Evolutionary conservation across 1,284 basidiomycete genomes (phyloP), one percentile per base, ranked within the genome.

Genomic region (Naganishia liquefaciens): DNA sequence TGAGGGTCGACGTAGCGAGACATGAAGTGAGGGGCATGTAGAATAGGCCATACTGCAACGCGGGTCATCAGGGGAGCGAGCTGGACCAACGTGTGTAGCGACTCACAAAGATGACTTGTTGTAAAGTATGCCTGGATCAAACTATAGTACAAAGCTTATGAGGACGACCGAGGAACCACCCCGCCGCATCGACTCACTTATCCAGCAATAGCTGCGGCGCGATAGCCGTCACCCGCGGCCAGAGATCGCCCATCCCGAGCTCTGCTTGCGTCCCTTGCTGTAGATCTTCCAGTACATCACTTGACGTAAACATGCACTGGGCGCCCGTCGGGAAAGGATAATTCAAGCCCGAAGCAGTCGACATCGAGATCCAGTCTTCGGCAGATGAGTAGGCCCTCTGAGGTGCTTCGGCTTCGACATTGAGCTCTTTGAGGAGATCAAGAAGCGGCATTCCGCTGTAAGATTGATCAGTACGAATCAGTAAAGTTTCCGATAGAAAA

Each of bases 21-120:
- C 72, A 74, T 71, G 61, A 73, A 73, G 21, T 71, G 71, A 11
- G 73, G 73, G 10, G 70, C 71, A 53, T 74, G 73, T 5, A 74
- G 65, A 40, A 74, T 72, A 6, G 73, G 73, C 72, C 72, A 74
- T 17, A 74, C 71, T 73, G 61, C 15, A 6, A 25, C 21, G 9
- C 17, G 43, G 27, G 43, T 27, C 23, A 11, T 17, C 15, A 25
- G 3, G 44, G 66, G 54, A 19, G 30, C 23, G 17, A 15, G 40
- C 49, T 52, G 13, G 10, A 17, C 23, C 3, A 25, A 33, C 10
- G 51, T 7, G 21, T 6, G 10, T 27, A 21, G 1, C 27, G 3
- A 70, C 72, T 69, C 52, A 73, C 72, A 55, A 17, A 74, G 66
- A 25, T 74, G 70, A 40, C 69, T 70, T 43, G 73, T 73, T 11